These are phyloP conservation scores for Termitomyces sp. DNA, from an alignment of 768 basidiomycete genomes.

Conservation along the genomic window DNA sequence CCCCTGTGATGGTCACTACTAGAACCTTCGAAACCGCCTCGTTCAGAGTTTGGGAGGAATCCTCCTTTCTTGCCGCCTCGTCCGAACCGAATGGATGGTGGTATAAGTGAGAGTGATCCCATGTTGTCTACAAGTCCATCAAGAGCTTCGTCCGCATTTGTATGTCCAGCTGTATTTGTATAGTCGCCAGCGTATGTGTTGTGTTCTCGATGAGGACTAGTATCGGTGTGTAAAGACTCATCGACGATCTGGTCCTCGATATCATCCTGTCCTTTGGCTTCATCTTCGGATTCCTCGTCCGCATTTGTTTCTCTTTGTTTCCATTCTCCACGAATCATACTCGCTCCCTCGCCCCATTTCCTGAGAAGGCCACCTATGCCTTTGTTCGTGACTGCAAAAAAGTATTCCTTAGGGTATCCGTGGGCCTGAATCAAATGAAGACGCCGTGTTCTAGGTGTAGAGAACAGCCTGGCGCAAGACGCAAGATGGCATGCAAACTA, in stretches of 20 bases:
- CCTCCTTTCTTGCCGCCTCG: constrained; percentile 61
- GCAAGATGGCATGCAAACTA: constrained; percentile 79
- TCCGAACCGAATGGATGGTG: constrained; percentile 69
- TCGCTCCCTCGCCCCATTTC: constrained; percentile 83
- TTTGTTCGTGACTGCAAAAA: constrained; percentile 89
- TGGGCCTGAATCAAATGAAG: constrained; percentile 82
- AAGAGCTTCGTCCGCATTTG: constrained; percentile 24
- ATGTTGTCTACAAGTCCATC: constrained; percentile 48
- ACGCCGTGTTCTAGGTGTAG: constrained; percentile 70
- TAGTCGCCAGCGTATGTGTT: constrained; percentile 5
- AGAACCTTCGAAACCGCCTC: constrained; percentile 1
- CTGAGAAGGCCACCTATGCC: constrained; percentile 79
- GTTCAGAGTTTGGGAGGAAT: constrained; percentile 34
- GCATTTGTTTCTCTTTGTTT: constrained; percentile 34
- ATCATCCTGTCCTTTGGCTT: constrained; percentile 20
- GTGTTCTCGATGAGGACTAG: not conserved
- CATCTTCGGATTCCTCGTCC: constrained; percentile 23
- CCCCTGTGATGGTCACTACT: constrained; percentile 2
- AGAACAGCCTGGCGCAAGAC: constrained; percentile 56
- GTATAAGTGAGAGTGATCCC: constrained; percentile 54
- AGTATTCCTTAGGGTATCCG: constrained; percentile 84
- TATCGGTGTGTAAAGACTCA: constrained; percentile 20
- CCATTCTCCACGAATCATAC: constrained; percentile 74
- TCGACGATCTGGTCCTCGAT: constrained; percentile 19
- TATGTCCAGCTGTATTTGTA: not conserved